Evolutionary conservation across 495 filamentous ascomycete genomes (phyloP), one percentile per base, ranked within the genome.

Genomic region (Lindgomyces ingoldianus): DNA sequence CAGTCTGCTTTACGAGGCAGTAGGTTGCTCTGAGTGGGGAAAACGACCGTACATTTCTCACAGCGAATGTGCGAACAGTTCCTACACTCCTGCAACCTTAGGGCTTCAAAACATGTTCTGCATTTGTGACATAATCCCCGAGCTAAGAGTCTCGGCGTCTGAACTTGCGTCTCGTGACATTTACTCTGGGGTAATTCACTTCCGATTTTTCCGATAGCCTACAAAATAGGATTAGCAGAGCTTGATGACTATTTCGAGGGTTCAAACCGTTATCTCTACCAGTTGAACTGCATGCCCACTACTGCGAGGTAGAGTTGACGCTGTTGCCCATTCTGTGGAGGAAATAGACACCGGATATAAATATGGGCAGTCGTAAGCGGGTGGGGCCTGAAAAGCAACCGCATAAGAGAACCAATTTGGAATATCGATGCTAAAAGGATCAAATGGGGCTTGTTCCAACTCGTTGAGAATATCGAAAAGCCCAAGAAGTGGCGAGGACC

Each of bases 131-230:
- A 70, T 36, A 62, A 33, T 18, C 26, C 18, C 19, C 41, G 24
- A 19, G 51, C 64, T 39, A 47, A 51, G 39, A 39, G 25, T 29
- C 26, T 51, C 18, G 57, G 57, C 12, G 33, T n/a, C 10, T 19
- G 1, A 21, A 10, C 26, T 30, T 1, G 36, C 19, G 51, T 51
- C 64, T 48, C 64, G 64, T 62, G 64, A 57, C 26, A 3, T 1
- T 36, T 18, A 14, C 14, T 22, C 1, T 21, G 39, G 8, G 6
- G 18, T 25, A 18, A 11, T 33, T 41, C 26, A 11, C 21, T 67
- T 50, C 64, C 64, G 64, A 49, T 49, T 30, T 56, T 67, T 50
- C 64, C 57, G 64, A 61, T 1, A 14, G 3, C 14, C 33, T 45
- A 44, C 41, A 2, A 12, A 26, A 52, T 8, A 41, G 19, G 42